Conservation (phyloP, 768 basidiomycete species). For the Mycena latifolia region DNA sequence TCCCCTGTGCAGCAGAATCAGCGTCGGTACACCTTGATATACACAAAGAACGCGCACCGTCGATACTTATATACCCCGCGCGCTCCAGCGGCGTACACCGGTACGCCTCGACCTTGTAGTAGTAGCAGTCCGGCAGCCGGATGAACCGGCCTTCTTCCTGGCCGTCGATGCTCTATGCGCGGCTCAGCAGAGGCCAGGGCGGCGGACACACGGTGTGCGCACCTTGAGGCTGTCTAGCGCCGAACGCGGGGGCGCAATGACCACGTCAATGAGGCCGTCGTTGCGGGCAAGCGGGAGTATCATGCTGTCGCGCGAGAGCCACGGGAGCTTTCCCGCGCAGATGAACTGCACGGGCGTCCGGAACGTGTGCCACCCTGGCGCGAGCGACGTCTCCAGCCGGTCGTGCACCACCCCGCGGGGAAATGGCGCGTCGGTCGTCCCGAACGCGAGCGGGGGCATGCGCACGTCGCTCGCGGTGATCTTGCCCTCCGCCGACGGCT, state of each 20-base stretch:
- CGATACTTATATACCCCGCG: constrained; percentile 61
- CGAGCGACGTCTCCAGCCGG: constrained; percentile 22
- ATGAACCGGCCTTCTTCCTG: constrained; percentile 36
- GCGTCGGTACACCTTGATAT: background rate
- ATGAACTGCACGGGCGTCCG: constrained; percentile 58
- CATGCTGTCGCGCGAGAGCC: constrained; percentile 26
- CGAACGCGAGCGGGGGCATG: constrained; percentile 40
- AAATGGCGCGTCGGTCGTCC: constrained; percentile 24
- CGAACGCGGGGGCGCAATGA: constrained; percentile 31
- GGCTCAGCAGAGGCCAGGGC: background rate
- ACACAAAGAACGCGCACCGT: constrained; percentile 44
- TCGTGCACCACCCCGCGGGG: constrained; percentile 29
- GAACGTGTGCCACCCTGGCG: constrained; percentile 59
- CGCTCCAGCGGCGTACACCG: constrained; percentile 57
- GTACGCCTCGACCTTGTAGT: constrained; percentile 64
- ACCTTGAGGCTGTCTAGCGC: constrained; percentile 27
- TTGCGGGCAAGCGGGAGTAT: constrained; percentile 49
- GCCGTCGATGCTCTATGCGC: constrained; percentile 24
- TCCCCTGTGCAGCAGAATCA: constrained; percentile 49
- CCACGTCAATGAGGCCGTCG: constrained; percentile 60
- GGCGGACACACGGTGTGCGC: background rate
- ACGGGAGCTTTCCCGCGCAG: constrained; percentile 33
- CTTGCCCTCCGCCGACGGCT: constrained; percentile 4
- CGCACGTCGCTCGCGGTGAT: constrained; percentile 14
- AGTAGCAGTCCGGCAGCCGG: constrained; percentile 52